Base-by-base conservation (phyloP, 2,329 filamentous ascomycete species). In the Sphaerostilbella broomeana region DNA sequence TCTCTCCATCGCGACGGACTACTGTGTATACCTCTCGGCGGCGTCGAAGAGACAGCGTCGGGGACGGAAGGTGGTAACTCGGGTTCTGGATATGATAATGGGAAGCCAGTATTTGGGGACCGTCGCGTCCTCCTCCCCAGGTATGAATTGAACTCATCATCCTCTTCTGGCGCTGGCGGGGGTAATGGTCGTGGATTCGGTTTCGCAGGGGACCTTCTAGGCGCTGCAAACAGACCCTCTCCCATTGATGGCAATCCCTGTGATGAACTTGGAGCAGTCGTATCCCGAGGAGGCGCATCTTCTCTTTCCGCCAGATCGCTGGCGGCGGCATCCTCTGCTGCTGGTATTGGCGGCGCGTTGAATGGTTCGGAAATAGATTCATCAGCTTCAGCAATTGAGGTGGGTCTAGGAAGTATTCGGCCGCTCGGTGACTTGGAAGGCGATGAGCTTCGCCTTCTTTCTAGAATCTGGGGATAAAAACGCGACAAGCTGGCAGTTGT, bases 401-500 rank as follows among this genome's bases (percentile, higher is more conserved):
- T 8, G 17, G 16, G 8, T 15, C 17, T 32, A 18, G n/a, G n/a
- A n/a, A n/a, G n/a, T n/a, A n/a, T n/a, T n/a, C n/a, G n/a, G n/a
- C n/a, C n/a, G 31, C 9, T 22, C 7, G 41, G 43, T 44, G 56
- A 49, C 44, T 62, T 59, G 45, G 59, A 43, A 28, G 61, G 52
- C 50, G 63, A 50, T 50, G 61, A 54, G 40, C 63, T 62, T 51
- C 63, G 50, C 52, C 63, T 56, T 47, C 69, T 65, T 40, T 68
- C 62, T 22, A 80, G 59, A 6, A 80, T 64, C 9, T 77, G 70
- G 1, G 79, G 75, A 45, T 82, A 75, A 33, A 75, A 71, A 47
- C 75, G 72, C 42, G 77, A 67, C 11, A 83, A 60, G 50, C 77
- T 84, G 10, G 79, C 70, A 53, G 70, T 77, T 0, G 79, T 83